phyloP scores from a whole-genome alignment of 2,329 filamentous ascomycete species.

The Calonectria naviculata region DNA sequence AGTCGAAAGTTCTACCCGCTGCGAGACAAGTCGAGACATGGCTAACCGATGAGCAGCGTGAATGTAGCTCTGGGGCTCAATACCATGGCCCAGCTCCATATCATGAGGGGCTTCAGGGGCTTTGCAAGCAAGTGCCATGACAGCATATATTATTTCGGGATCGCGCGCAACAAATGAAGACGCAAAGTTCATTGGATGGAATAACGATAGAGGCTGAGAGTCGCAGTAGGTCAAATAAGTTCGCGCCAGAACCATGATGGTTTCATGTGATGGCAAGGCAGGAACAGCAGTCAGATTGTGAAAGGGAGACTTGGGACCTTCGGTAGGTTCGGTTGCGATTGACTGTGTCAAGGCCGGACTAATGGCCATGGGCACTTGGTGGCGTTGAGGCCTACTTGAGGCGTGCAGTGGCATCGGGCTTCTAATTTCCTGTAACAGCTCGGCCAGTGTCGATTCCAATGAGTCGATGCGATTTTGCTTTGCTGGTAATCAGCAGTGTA shows the following conservation, averaged over 20 bases:
- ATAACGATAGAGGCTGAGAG: background rate
- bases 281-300: background rate
- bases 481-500: background rate
- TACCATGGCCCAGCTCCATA: background rate
- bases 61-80: background rate
- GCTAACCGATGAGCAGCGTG: background rate
- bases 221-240: background rate
- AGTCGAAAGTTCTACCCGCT: background rate
- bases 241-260: background rate
- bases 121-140: background rate
- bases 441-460: background rate
- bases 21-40: background rate
- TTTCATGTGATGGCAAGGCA: background rate
- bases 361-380: background rate
- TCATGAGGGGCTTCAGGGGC: background rate
- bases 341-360: background rate
- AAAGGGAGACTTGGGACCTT: background rate
- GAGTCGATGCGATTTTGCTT: constrained; percentile 1
- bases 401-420: background rate
- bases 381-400: background rate
- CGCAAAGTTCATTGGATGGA: background rate
- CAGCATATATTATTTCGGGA: background rate
- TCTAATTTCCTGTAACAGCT: background rate
- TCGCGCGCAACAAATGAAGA: background rate
- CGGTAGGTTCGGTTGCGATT: background rate